phyloP scores from a whole-genome alignment of 106 monocot genomes.

The Acorus gramineus region DNA sequence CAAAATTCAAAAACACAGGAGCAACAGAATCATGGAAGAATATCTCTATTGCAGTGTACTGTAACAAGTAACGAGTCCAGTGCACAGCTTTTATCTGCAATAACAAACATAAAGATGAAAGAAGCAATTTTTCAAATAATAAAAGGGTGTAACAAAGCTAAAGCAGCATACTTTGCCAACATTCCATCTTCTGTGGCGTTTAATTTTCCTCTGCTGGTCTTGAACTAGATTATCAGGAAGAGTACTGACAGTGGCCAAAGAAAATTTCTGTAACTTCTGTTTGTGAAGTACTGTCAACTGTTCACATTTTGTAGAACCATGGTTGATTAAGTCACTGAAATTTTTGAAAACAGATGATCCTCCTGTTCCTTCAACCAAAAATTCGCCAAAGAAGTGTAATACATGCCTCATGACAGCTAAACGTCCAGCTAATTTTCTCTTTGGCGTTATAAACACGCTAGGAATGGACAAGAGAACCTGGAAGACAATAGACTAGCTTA shows the following conservation, averaged over 20 bases:
- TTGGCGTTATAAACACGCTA: conserved; percentile 78
- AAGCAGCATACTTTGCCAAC: conserved; percentile 38
- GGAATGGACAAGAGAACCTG: conserved; percentile 70
- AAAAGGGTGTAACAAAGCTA: neutral
- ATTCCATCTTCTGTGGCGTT: conserved; percentile 85
- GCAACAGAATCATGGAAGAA: conserved; percentile 70
- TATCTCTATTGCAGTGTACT: conserved; percentile 85
- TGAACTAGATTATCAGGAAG: conserved; percentile 21
- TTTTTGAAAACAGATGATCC: conserved; percentile 80
- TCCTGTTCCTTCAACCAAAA: conserved; percentile 88
- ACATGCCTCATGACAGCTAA: conserved; percentile 54
- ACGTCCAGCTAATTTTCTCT: conserved; percentile 82
- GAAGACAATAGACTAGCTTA: neutral
- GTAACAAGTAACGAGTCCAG: conserved; percentile 83
- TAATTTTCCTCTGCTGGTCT: conserved; percentile 46
- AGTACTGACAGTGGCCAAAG: neutral
- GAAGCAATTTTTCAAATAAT: neutral
- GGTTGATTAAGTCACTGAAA: conserved; percentile 16
- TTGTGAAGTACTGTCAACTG: conserved; percentile 20
- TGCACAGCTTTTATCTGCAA: conserved; percentile 91
- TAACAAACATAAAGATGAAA: neutral
- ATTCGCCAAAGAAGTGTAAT: conserved; percentile 74
- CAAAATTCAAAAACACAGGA: conserved; percentile 88
- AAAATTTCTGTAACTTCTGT: conserved; percentile 14
- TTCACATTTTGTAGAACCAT: conserved; percentile 32